phyloP scores from a whole-genome alignment of 1,284 basidiomycete genomes.

The Omphalotus olearius region DNA sequence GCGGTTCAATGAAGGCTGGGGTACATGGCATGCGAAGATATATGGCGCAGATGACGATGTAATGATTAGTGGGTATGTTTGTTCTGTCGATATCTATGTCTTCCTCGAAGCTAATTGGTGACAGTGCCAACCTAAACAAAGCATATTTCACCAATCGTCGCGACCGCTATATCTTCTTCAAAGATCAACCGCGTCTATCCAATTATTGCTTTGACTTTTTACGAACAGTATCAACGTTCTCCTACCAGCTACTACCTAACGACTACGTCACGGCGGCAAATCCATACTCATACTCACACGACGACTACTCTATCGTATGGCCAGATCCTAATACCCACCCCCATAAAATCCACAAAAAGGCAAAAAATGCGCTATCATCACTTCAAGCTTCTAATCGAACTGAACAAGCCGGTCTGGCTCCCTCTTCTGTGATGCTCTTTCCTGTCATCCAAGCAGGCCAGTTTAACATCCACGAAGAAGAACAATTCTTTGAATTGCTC shows the following conservation, averaged over 20 bases:
- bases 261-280: not conserved
- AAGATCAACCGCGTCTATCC: constrained; percentile 57
- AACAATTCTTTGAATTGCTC: constrained; percentile 54
- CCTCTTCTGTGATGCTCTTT: constrained; percentile 57
- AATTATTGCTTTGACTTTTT: constrained; percentile 86
- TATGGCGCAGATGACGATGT: constrained; percentile 93
- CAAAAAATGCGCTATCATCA: constrained; percentile 37
- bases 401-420: constrained; percentile 14
- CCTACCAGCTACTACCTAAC: constrained; percentile 57
- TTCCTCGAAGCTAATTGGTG: not conserved
- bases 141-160: constrained; percentile 96
- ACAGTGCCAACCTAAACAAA: constrained; percentile 89
- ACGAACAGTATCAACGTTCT: constrained; percentile 66
- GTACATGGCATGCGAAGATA: constrained; percentile 96
- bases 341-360: constrained; percentile 54
- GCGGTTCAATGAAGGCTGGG: constrained; percentile 97
- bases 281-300: constrained; percentile 27
- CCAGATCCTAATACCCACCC: constrained; percentile 51
- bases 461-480: constrained; percentile 81
- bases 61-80: constrained; percentile 85
- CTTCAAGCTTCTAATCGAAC: constrained; percentile 45
- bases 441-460: constrained; percentile 86
- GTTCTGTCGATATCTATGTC: not conserved
- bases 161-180: constrained; percentile 88
- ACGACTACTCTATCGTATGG: constrained; percentile 52